Evolutionary conservation across 306 rosid species (phyloP).

Genomic region (Quercus ilex): DNA sequence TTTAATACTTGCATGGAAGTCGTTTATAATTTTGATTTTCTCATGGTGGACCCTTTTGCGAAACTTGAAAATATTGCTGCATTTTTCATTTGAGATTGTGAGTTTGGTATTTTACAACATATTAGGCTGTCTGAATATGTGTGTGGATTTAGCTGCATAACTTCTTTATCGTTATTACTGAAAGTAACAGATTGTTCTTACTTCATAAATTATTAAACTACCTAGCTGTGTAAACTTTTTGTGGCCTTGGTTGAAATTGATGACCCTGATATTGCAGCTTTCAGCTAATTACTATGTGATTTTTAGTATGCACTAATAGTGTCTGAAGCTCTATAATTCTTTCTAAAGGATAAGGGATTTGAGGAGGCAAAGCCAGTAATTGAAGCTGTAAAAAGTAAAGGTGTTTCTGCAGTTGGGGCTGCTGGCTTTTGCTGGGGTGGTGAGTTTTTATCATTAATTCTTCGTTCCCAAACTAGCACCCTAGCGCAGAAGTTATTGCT

Average conservation of each 20-base stretch:
- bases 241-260: background rate
- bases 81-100: too few relatives aligned
- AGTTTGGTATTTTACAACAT: too few relatives aligned
- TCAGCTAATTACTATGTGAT: background rate
- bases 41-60: too few relatives aligned
- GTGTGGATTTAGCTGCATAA: background rate
- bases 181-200: background rate
- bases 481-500: too few relatives aligned
- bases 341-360: constrained; percentile 52
- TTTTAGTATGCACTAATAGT: background rate
- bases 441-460: constrained; percentile 20
- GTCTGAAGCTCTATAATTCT: background rate
- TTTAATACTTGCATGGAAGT: background rate
- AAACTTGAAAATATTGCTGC: too few relatives aligned
- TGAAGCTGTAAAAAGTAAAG: constrained; percentile 54
- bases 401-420: constrained; percentile 62
- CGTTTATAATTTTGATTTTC: background rate
- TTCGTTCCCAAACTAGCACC: background rate
- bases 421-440: constrained; percentile 85
- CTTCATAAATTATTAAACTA: background rate
- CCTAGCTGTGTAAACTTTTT: background rate
- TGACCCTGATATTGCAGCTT: background rate
- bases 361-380: constrained; percentile 50
- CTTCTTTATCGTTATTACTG: background rate
- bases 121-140: background rate